Evolutionary conservation across 2,329 filamentous ascomycete genomes (phyloP).

Genomic region (Alternaria metachromatica): DNA sequence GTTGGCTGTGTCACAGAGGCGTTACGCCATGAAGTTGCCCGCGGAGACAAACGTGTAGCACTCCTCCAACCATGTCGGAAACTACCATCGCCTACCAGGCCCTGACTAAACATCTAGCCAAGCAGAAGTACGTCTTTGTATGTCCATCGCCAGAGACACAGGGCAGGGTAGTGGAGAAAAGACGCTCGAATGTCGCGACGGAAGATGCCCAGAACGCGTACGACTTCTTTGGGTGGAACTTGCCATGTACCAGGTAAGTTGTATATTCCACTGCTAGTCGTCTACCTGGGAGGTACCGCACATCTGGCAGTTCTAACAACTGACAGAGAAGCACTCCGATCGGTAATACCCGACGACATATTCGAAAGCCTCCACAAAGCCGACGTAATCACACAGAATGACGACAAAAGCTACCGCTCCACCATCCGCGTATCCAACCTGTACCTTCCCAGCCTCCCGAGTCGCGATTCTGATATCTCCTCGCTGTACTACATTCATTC

Average conservation of each 20-base stretch:
- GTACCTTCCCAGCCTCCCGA: constrained; percentile 19
- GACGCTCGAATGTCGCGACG: constrained; percentile 16
- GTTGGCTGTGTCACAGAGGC: not conserved
- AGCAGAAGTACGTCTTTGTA: constrained; percentile 21
- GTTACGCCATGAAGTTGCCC: constrained; percentile 2
- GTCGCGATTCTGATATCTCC: not conserved
- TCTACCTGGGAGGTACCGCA: too few relatives aligned
- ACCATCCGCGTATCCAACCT: constrained; percentile 31
- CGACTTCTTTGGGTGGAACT: constrained; percentile 34
- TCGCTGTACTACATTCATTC: constrained; percentile 33
- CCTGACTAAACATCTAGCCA: constrained; percentile 21
- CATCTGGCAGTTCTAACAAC: too few relatives aligned
- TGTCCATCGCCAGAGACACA: constrained; percentile 33
- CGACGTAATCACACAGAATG: constrained; percentile 10
- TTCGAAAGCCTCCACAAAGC: constrained; percentile 15
- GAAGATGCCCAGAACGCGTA: constrained; percentile 22
- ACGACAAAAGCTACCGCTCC: constrained; percentile 19
- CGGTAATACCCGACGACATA: constrained; percentile 21
- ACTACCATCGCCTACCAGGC: constrained; percentile 14
- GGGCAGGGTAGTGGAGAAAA: constrained; percentile 24
- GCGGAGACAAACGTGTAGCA: constrained; percentile 6
- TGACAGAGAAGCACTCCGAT: constrained; percentile 21
- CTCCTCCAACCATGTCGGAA: constrained; percentile 13
- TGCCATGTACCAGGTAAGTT: constrained; percentile 26
- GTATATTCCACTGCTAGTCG: not conserved